Base-by-base conservation (phyloP, 2,329 filamentous ascomycete species). In the Cyclaneusma minus region DNA sequence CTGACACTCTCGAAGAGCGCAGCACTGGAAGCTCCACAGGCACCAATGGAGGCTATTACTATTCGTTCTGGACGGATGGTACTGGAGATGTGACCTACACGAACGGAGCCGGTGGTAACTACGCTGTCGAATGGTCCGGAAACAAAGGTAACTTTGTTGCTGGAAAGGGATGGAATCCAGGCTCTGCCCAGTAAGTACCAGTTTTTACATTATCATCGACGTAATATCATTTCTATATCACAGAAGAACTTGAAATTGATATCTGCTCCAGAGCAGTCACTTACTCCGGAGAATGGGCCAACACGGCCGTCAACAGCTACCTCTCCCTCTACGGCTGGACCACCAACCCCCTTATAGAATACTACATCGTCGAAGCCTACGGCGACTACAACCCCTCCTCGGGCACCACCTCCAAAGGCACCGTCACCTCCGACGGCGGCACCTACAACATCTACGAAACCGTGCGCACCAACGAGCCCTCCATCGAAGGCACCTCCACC, bases 261-360 rank as follows among this genome's bases (percentile, higher is more conserved):
- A 9, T 5, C n/a, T 16, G 15, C 16, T n/a, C 8, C 28, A 56
- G 54, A 28, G 40, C 39, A 18, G 54, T 62, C 30, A 54, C 37
- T 21, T 62, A 55, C 45, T 45, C 38, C 15, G 58, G 52, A 13
- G 48, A 43, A 20, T 61, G 50, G 44, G n/a, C n/a, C 44, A 47
- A 36, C 27, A 46, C 51, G 9, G 45, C 41, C 13, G 53, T 54
- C n/a, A 58, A 60, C 44, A 42, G 41, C 13, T 68, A 68, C 41
- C 54, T 72, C 10, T 47, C 64, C 9, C 44, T 70, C n/a, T 70
- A 70, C 39, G 65, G 65, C 23, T 71, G 66, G 63, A 64, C 36
- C 10, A 22, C 42, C 11, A 56, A 54, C 41, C 62, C 62, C 0
- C 47, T 66, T n/a, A 51, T 68, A 40, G 65, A 69, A 37, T 68